Conservation (phyloP, 805 yeast genomes). For the Zygosaccharomyces rouxii region DNA sequence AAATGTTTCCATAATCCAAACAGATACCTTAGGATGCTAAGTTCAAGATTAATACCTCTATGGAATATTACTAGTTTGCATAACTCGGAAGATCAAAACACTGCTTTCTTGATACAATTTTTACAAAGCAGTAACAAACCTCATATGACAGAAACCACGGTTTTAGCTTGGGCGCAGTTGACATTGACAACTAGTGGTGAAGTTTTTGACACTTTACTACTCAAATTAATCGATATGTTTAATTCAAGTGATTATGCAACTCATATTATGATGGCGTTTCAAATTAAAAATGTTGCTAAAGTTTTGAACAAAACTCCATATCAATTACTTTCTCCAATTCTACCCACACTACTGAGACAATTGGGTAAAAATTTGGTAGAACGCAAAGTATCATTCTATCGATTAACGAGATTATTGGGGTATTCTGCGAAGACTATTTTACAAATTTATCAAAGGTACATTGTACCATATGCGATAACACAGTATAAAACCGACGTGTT, state of each 20-base stretch:
- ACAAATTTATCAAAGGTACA: slow-evolving; percentile 62
- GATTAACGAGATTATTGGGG: slow-evolving; percentile 61
- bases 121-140: slow-evolving; percentile 37
- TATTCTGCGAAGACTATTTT: slow-evolving; percentile 60
- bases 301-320: slow-evolving; percentile 63
- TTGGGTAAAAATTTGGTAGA: slow-evolving; percentile 51
- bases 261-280: slow-evolving; percentile 63
- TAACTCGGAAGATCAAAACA: slow-evolving; percentile 40
- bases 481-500: slow-evolving; percentile 61
- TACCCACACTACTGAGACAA: slow-evolving; percentile 64
- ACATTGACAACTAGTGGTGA: slow-evolving; percentile 63
- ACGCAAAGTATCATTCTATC: slow-evolving; percentile 50
- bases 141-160: slow-evolving; percentile 54
- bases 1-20: slow-evolving; percentile 39
- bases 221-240: slow-evolving; percentile 61
- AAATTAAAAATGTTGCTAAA: slow-evolving; percentile 54
- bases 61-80: slow-evolving; percentile 40
- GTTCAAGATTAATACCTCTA: slow-evolving; percentile 51
- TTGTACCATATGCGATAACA: slow-evolving; percentile 71
- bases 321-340: slow-evolving; percentile 72
- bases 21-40: slow-evolving; percentile 53
- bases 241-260: slow-evolving; percentile 58
- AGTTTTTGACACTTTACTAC: slow-evolving; percentile 57
- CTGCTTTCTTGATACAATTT: slow-evolving; percentile 42
- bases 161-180: slow-evolving; percentile 60